A percentile compares a stretch with the other conserved stretches of the same genome.
Conservation (phyloP, 768 basidiomycete species). For the Termitomyces sp. region DNA sequence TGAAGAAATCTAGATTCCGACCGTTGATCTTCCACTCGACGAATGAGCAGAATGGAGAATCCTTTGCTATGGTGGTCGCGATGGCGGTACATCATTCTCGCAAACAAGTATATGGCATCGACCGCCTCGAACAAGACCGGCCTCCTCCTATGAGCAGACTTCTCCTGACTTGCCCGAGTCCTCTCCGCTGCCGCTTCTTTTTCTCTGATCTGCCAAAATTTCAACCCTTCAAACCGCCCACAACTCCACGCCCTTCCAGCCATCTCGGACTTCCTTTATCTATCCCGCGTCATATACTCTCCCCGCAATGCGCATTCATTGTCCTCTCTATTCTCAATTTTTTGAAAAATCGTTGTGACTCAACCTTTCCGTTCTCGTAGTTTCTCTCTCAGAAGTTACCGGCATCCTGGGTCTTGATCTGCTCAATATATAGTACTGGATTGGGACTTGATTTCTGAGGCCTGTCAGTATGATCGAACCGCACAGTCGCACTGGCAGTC, state of each 20-base stretch:
- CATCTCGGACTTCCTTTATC: too few relatives aligned
- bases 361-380: neutral
- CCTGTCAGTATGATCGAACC: neutral
- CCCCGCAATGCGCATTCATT: too few relatives aligned
- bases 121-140: too few relatives aligned
- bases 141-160: neutral
- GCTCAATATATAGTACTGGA: neutral
- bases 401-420: neutral
- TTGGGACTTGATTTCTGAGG: neutral
- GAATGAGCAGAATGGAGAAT: too few relatives aligned
- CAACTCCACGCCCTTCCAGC: neutral
- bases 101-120: too few relatives aligned
- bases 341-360: neutral
- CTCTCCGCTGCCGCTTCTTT: neutral
- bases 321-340: too few relatives aligned
- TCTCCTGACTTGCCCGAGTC: neutral
- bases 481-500: neutral
- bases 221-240: neutral
- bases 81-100: too few relatives aligned
- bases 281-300: too few relatives aligned
- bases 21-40: too few relatives aligned
- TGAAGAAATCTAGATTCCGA: too few relatives aligned
- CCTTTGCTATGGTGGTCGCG: too few relatives aligned
- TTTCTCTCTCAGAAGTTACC: neutral
- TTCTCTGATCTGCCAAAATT: too few relatives aligned